Base-by-base conservation (phyloP, 495 filamentous ascomycete genomes). In the Penicillium longicatenatum region DNA sequence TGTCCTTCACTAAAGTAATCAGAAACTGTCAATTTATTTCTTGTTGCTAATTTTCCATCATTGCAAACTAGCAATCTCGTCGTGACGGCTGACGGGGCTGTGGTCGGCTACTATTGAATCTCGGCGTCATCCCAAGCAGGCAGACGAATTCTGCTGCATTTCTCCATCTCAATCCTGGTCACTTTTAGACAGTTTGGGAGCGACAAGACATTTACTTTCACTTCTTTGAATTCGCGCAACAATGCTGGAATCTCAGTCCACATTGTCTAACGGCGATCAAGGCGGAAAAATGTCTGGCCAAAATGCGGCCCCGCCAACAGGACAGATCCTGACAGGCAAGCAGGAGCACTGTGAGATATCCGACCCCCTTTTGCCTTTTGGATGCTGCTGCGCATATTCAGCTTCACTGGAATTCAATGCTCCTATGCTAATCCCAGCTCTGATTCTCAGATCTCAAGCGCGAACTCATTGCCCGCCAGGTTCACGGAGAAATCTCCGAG, bases 391-490 rank as follows among this genome's bases (percentile, higher is more conserved):
- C 16, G 14, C 37, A 39, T 17, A 11, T 39, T n/a, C 4, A 4
- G 14, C n/a, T 6, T 17, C 14, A 12, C 12, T 39, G 14, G 31
- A 3, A 11, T 35, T 35, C 1, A 12, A 11, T 35, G 10, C 31
- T 35, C 12, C 31, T 11, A 11, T 39, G 37, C 16, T 39, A 39
- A 39, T 39, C 5, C 35, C 35, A 39, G 16, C 16, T n/a, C 14
- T 7, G 6, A 39, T 51, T 17, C 52, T n/a, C 69, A 97, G 93
- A 98, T 69, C 85, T 98, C 50, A 98, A 98, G 74, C 88, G 94
- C 64, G 93, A 98, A 70, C 88, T 98, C 61, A 84, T 98, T 52
- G 86, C 90, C 31, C 86, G 90, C 65, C 93, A 98, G 78, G 91
- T 93, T 52, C 83, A 86, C 68, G 88, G 79, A 70, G 94, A 98